Evolutionary conservation across 257 asterid genomes (phyloP), one percentile per base, ranked within the genome.

Genomic region (Solanum pennellii): DNA sequence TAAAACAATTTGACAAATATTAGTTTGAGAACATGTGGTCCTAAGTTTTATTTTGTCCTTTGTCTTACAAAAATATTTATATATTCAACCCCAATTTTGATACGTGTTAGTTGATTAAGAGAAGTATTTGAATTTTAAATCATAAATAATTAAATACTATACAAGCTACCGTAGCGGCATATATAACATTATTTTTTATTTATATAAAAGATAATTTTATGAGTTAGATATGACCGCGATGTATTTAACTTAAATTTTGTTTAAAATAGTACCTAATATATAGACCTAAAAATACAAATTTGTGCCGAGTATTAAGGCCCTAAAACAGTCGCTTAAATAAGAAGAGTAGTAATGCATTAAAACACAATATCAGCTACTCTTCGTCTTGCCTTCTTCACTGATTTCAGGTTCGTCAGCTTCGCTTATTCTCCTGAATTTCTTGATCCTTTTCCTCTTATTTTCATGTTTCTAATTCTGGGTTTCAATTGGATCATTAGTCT

Each of bases 81-180:
- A 1, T 31, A 29, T 29, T 69, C 23, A 3, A 31, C 5, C 42
- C 42, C n/a, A 15, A 29, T 29, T 29, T 29, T 1, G 39, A 7
- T 15, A 69, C n/a, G 41, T 29, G 80, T 73, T 18, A 37, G 11
- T 37, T 0, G 25, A 0, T 35, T 10, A 9, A 71, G 23, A 69
- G 0, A 8, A 31, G 3, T 9, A 9, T 72, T 33, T 69, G 7
- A 15, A 69, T 13, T 42, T 42, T 6, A 23, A 25, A 18, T 42
- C 23, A 3, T 76, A 2, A 18, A 42, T 76, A 37, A 42, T 15
- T n/a, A 41, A 76, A 37, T 41, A 9, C 3, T 9, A 21, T 60
- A 9, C 9, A 65, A 25, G 14, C 0, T 65, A 16, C 1, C 1
- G 4, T 45, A 45, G 18, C 2, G 2, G 16, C 0, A 2, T 45